phyloP scores from a whole-genome alignment of 192 early-diverging fungal species.

The Podila epicladia region DNA sequence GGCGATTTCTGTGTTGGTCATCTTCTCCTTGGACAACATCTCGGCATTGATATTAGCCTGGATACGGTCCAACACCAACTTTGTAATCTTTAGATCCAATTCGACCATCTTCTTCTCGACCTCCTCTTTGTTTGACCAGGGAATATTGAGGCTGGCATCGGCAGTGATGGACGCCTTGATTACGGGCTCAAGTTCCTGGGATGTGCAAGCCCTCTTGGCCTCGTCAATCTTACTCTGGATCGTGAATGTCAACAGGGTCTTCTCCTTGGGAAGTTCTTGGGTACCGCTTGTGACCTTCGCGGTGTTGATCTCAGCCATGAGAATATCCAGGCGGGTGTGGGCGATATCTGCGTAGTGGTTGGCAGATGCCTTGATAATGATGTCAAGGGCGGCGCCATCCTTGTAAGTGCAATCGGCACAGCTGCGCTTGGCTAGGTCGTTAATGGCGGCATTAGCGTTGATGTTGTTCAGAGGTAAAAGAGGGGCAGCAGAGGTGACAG shows the following conservation, averaged over 20 bases:
- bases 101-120: slow-evolving; percentile 18
- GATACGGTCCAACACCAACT: slow-evolving; percentile 20
- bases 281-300: slow-evolving; percentile 24
- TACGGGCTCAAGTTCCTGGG: slow-evolving; percentile 14
- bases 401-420: slow-evolving; percentile 14
- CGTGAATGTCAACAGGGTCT: not conserved
- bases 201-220: slow-evolving; percentile 25
- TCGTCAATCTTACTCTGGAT: slow-evolving; percentile 22
- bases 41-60: slow-evolving; percentile 23
- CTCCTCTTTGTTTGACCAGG: slow-evolving; percentile 25
- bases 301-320: slow-evolving; percentile 20
- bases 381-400: slow-evolving; percentile 9
- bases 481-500: slow-evolving; percentile 17
- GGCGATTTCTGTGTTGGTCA: slow-evolving; percentile 33
- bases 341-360: slow-evolving; percentile 32
- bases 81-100: slow-evolving; percentile 14
- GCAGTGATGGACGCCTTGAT: slow-evolving; percentile 15
- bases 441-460: not conserved
- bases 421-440: slow-evolving; percentile 2
- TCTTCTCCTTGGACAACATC: slow-evolving; percentile 40
- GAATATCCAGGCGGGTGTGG: slow-evolving; percentile 16
- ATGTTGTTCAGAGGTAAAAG: not conserved
- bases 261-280: slow-evolving; percentile 20
- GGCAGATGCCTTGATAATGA: slow-evolving; percentile 29
- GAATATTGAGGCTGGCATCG: slow-evolving; percentile 9